Evolutionary conservation across 1,284 basidiomycete species (phyloP), one percentile per base, ranked within the genome.

Genomic region (Pascua guehoae): DNA sequence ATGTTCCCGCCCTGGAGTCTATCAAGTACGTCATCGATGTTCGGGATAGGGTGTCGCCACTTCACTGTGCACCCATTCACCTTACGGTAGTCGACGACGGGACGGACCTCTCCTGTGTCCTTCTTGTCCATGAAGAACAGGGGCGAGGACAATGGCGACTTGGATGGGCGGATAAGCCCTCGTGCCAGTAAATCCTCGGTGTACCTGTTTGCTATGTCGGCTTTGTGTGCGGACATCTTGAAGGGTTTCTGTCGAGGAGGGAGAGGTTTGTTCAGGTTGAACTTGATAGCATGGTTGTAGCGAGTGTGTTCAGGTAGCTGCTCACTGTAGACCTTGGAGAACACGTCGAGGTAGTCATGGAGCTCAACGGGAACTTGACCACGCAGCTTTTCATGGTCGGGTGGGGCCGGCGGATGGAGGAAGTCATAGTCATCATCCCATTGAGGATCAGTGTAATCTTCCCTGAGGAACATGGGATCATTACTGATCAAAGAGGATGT

Each of bases 81-180:
- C 8, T 70, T 68, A 0, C 75, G 64, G 64, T 79, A 83, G 58
- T 83, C 79, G 1, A 81, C 71, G 54, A 78, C 79, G 0, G 80
- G 70, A 0, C 76, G 63, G 0, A 79, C 64, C 0, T 59, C 53
- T 2, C 80, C 77, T 32, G 3, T 7, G 58, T 79, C 77, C 63
- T 82, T 82, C 65, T 82, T 82, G 49, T 73, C 71, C 38, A 81
- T 73, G 59, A 83, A 83, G 1, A 84, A 32, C 24, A 32, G 24
- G 41, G 40, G 16, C 43, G 54, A 16, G 12, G 54, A 36, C 36
- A 32, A 3, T 32, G 24, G 24, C 24, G 24, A 32, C 7, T 32
- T 32, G 24, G 24, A 47, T 7, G 7, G 24, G 24, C 24, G 24
- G 24, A 32, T 32, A 7, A 32, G 24, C 3, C 24, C 24, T 41